These are phyloP conservation scores for Stachybotrys chlorohalonatus DNA, from an alignment of 2,329 filamentous ascomycete species.

Conservation along the genomic window DNA sequence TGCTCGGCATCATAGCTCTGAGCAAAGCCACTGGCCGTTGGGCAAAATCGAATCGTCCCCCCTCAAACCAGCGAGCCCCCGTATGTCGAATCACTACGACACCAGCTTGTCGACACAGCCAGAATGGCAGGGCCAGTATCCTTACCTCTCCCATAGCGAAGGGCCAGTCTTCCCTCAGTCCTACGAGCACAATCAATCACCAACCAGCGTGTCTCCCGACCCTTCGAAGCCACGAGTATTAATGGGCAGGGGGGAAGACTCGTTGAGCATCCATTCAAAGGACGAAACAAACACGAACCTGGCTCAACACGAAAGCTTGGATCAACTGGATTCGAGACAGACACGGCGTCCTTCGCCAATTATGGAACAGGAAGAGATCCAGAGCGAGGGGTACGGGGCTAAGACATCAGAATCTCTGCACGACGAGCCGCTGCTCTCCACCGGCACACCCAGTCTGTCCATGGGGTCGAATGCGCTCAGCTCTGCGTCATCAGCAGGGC, in stretches of 20 bases:
- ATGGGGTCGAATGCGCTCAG: slow-evolving; percentile 30
- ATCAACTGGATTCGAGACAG: slow-evolving; percentile 31
- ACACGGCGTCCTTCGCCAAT: slow-evolving; percentile 23
- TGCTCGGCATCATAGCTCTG: slow-evolving; percentile 43
- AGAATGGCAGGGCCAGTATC: slow-evolving; percentile 48
- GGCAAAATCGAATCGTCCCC: slow-evolving; percentile 41
- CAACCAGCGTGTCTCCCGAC: slow-evolving; percentile 2
- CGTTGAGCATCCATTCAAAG: slow-evolving; percentile 59
- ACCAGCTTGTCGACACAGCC: slow-evolving; percentile 42
- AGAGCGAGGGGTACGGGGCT: slow-evolving; percentile 1
- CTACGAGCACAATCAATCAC: slow-evolving; percentile 31
- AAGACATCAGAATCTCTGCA: slow-evolving; percentile 1
- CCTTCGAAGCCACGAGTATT: slow-evolving; percentile 15
- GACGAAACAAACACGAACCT: slow-evolving; percentile 33
- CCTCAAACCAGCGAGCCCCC: slow-evolving; percentile 36
- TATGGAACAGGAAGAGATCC: slow-evolving; percentile 2
- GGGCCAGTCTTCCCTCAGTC: slow-evolving; percentile 34
- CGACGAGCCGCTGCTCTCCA: slow-evolving; percentile 22
- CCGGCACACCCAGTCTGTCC: slow-evolving; percentile 28
- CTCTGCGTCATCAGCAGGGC: slow-evolving; percentile 27
- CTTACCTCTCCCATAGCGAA: slow-evolving; percentile 37
- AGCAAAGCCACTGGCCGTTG: slow-evolving; percentile 46
- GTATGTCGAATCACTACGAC: slow-evolving; percentile 50
- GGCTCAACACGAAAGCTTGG: slow-evolving; percentile 24
- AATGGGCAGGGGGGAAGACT: slow-evolving; percentile 25